Evolutionary conservation across 169 alveolate species (phyloP).

Genomic region (Perkinsus chesapeaki): DNA sequence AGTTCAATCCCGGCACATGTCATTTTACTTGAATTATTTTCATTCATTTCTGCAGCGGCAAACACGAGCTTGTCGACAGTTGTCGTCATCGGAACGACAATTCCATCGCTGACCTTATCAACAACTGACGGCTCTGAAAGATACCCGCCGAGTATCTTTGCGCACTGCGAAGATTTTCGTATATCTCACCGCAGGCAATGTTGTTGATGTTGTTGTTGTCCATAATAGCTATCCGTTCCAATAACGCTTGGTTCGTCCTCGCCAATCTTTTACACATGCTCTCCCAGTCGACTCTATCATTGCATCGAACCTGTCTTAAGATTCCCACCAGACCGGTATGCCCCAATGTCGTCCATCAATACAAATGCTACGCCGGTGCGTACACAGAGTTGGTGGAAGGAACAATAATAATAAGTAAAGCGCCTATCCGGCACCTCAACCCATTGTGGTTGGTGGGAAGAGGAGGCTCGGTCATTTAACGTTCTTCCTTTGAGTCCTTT

Average conservation of each 20-base stretch:
- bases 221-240: not conserved
- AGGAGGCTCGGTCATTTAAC: not conserved
- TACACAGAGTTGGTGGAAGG: no score
- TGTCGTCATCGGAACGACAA: not conserved
- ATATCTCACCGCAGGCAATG: not conserved
- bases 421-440: no score
- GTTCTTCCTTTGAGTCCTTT: not conserved
- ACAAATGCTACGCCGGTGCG: no score
- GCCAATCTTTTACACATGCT: not conserved
- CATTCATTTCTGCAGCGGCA: not conserved
- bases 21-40: not conserved
- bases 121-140: no score
- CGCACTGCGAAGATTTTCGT: not conserved
- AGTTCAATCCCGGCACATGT: not conserved
- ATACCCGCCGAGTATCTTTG: not conserved
- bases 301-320: not conserved
- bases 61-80: not conserved
- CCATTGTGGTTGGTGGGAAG: no score
- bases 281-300: not conserved
- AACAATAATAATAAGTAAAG: no score
- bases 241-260: not conserved
- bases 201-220: not conserved
- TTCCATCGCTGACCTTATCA: not conserved
- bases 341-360: not conserved
- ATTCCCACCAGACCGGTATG: not conserved